Evolutionary conservation across 2,329 filamentous ascomycete species (phyloP), one percentile per base, ranked within the genome.

Genomic region (Arachnomyces sp.): DNA sequence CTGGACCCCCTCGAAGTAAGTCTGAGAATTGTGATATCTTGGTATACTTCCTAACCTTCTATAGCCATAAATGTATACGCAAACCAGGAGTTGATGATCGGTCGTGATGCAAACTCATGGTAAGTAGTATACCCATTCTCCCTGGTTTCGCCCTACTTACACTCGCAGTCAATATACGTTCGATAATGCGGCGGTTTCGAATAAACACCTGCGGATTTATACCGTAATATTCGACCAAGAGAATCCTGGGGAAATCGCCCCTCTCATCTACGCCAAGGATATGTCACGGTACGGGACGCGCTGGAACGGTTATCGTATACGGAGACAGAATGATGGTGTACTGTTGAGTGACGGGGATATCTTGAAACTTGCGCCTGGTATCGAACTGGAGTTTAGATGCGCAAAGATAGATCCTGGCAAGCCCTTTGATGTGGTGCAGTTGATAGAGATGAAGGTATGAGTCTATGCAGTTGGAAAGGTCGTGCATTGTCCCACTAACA

Each of bases 261-360:
- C 64, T 1, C 52, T 71, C 15, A 60, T 70, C 4, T 71, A 69
- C 40, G 65, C 61, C 3, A 54, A 68, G 43, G 63, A 69, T 46
- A 33, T 66, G 2, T 70, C 68, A 2, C 49, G 47, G 16, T 66
- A 68, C 40, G 66, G 66, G 3, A 62, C 57, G 1, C 49, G 47
- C 15, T 68, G 65, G 63, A 67, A 67, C 41, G 57, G 51, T 1
- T 52, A 53, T 18, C 43, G 47, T 9, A 63, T 67, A 43, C 56
- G 53, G 2, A 56, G 52, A 39, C 53, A 49, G 1, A 56, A 53
- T 31, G 55, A 55, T 4, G 57, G 55, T 15, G 60, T 61, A 29
- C 55, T 68, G 2, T 49, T 68, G 2, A 59, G 59, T 34, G 49
- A 66, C 43, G 61, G 58, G 4, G 66, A 71, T 46, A 51, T 57